A percentile compares a stretch with the other conserved stretches of the same genome.
Evolutionary conservation across 345 rosid genomes (phyloP).

Genomic region (Hibiscus mutabilis): DNA sequence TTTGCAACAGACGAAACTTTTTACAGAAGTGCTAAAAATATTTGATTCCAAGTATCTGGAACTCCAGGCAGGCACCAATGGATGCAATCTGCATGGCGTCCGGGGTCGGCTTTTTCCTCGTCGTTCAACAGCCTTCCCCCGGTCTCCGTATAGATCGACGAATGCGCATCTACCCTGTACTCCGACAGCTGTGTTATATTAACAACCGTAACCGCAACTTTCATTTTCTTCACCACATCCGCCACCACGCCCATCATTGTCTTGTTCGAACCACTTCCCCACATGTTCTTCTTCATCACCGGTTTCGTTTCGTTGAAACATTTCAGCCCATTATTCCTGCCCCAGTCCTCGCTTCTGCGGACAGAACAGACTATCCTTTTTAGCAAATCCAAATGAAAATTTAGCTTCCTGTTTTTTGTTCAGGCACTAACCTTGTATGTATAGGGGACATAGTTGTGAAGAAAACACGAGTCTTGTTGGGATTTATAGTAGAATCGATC

Average conservation of each 20-base stretch:
- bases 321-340: constrained; percentile 47
- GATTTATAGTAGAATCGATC: constrained; percentile 71
- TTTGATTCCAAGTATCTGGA: constrained; percentile 88
- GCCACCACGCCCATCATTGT: constrained; percentile 67
- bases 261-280: constrained; percentile 60
- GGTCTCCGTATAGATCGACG: constrained; percentile 68
- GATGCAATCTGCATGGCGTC: constrained; percentile 76
- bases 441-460: constrained; percentile 90
- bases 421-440: constrained; percentile 47
- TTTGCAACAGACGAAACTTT: neutral
- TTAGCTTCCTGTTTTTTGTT: neutral
- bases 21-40: constrained; percentile 65
- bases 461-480: constrained; percentile 72
- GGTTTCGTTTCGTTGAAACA: constrained; percentile 91
- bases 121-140: constrained; percentile 66
- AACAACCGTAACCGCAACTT: constrained; percentile 55
- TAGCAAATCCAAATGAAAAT: neutral
- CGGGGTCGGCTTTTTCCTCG: constrained; percentile 60
- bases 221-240: constrained; percentile 43
- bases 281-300: constrained; percentile 36
- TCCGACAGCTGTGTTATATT: constrained; percentile 87
- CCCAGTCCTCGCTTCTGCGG: constrained; percentile 68
- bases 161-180: constrained; percentile 74
- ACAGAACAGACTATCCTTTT: neutral
- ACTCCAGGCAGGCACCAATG: constrained; percentile 95